Evolutionary conservation across 1,284 basidiomycete genomes (phyloP).

Genomic region (Ganoderma lingzhi): DNA sequence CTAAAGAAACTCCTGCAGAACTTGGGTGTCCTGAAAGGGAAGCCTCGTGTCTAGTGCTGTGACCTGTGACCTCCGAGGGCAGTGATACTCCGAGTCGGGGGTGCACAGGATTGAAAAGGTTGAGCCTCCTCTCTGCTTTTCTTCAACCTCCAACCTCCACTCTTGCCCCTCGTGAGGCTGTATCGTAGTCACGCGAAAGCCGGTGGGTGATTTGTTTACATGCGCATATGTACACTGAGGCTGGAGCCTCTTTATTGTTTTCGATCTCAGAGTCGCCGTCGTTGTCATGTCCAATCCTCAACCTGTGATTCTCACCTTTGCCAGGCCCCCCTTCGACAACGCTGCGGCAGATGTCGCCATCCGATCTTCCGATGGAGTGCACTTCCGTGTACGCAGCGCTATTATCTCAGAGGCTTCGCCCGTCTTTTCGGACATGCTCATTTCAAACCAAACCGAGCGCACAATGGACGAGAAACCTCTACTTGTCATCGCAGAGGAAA

Average conservation of each 20-base stretch:
- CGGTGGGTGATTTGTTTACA: not conserved
- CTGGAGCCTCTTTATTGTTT: not conserved
- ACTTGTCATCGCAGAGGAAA: conserved; percentile 28
- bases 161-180: not conserved
- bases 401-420: conserved; percentile 34
- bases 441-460: not conserved
- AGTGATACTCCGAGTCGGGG: not conserved
- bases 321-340: conserved; percentile 16
- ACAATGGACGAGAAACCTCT: conserved; percentile 13
- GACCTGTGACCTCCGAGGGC: not conserved
- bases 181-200: not conserved
- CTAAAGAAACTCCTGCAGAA: not conserved
- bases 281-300: conserved; percentile 2
- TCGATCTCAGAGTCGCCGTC: not conserved
- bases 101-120: not conserved
- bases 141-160: not conserved
- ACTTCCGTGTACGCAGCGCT: conserved; percentile 24
- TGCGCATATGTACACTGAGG: not conserved
- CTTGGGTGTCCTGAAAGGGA: conserved; percentile 3
- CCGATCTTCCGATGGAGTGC: conserved; percentile 33
- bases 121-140: not conserved
- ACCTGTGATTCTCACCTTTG: conserved; percentile 1
- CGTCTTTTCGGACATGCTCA: conserved; percentile 48
- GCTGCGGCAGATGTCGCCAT: conserved; percentile 38
- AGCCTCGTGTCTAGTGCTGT: conserved; percentile 8